Evolutionary conservation across 73 alveolate genomes (phyloP).

Genomic region (Tetrahymena malaccensis): DNA sequence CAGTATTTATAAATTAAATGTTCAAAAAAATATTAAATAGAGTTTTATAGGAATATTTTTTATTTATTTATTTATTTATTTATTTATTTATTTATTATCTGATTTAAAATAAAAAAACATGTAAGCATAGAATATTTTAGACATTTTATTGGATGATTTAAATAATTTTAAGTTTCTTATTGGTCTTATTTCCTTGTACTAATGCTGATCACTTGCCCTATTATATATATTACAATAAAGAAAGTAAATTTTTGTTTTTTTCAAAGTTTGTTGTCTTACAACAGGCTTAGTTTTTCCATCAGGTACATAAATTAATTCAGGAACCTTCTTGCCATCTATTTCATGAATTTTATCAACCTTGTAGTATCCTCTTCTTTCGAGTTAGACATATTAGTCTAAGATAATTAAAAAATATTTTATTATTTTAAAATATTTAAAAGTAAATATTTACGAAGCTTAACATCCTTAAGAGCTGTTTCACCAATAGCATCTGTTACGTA

Average conservation of each 20-base stretch:
- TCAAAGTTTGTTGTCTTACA: background rate
- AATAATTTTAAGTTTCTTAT: background rate
- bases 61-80: too few species aligned
- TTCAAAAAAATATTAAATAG: too few species aligned
- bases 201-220: background rate
- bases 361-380: slow-evolving; percentile 95
- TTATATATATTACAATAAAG: background rate
- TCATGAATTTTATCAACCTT: slow-evolving; percentile 71
- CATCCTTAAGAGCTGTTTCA: slow-evolving; percentile 60
- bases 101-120: background rate
- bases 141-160: background rate
- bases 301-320: slow-evolving; percentile 79
- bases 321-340: slow-evolving; percentile 27
- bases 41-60: too few species aligned
- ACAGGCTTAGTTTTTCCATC: slow-evolving; percentile 85
- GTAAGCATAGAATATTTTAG: too few species aligned
- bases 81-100: too few species aligned
- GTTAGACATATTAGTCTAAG: slow-evolving; percentile 64
- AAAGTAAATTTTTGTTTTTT: background rate
- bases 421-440: background rate
- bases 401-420: background rate
- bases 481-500: slow-evolving; percentile 76
- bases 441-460: slow-evolving; percentile 5
- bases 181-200: background rate
- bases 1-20: too few species aligned